Evolutionary conservation across 148 eudicot genomes (phyloP).

Genomic region (Spergularia marina): DNA sequence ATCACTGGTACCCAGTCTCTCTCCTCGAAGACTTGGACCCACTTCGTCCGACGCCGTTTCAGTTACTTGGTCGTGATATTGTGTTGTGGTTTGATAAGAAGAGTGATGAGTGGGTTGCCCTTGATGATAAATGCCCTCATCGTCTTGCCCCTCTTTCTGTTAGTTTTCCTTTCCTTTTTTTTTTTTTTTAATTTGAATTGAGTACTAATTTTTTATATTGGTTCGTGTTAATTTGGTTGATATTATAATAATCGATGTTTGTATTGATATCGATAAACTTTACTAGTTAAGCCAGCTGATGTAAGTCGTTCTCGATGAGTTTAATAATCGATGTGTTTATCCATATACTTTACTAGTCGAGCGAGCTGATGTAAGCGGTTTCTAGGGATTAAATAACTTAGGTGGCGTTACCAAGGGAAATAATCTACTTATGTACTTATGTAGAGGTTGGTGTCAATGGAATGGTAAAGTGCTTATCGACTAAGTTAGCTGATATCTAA

Average conservation of each 20-base stretch:
- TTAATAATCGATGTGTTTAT: no score
- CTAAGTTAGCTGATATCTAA: no score
- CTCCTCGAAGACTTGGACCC: constrained; percentile 77
- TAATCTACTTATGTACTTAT: no score
- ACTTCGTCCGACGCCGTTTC: constrained; percentile 66
- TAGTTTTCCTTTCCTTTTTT: background rate
- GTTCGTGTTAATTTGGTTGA: background rate
- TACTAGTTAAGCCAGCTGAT: background rate
- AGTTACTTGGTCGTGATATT: constrained; percentile 80
- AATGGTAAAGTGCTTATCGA: no score
- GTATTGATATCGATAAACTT: background rate
- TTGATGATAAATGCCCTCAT: constrained; percentile 93
- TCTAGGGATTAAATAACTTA: no score
- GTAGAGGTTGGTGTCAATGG: no score
- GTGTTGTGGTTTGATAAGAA: constrained; percentile 74
- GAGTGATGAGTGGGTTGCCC: constrained; percentile 63
- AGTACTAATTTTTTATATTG: background rate
- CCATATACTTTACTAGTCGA: no score
- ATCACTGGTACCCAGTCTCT: constrained; percentile 96
- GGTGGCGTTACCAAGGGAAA: no score
- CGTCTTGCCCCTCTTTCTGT: constrained; percentile 96
- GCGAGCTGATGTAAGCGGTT: background rate
- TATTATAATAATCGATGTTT: background rate
- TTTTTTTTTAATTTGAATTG: background rate
- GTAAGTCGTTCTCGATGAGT: background rate